Evolutionary conservation across 495 filamentous ascomycete species (phyloP).

Genomic region (Mytilinidion resinicola): DNA sequence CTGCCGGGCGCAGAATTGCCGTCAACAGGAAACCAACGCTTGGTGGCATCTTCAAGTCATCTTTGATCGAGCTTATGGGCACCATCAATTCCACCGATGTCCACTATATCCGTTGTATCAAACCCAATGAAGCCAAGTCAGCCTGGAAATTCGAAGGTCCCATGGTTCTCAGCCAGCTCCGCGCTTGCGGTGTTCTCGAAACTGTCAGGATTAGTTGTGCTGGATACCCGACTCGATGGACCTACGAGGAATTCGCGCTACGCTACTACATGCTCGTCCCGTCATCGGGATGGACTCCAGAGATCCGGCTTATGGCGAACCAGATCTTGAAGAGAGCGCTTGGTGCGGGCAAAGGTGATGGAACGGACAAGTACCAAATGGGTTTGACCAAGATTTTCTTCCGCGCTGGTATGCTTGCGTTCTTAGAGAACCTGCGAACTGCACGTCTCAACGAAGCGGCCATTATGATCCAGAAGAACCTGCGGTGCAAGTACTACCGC

Average conservation of each 20-base stretch:
- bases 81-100: conserved; percentile 98
- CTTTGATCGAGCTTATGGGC: conserved; percentile 93
- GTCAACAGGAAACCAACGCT: conserved; percentile 95
- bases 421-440: conserved; percentile 89
- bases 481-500: conserved; percentile 90
- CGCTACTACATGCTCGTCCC: conserved; percentile 98
- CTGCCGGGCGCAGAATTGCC: conserved; percentile 74
- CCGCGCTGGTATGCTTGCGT: conserved; percentile 96
- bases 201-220: conserved; percentile 97
- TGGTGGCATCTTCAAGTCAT: conserved; percentile 97
- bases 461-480: conserved; percentile 98
- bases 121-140: conserved; percentile 95
- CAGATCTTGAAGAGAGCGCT: conserved; percentile 87
- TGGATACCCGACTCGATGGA: conserved; percentile 97
- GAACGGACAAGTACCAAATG: conserved; percentile 90
- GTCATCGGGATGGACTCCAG: conserved; percentile 83
- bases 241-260: conserved; percentile 96
- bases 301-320: conserved; percentile 89
- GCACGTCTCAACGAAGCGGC: conserved; percentile 87
- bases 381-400: conserved; percentile 99
- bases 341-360: conserved; percentile 65
- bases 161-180: conserved; percentile 95
- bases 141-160: conserved; percentile 98
- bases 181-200: conserved; percentile 97
- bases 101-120: conserved; percentile 99